A percentile compares a stretch with the other conserved stretches of the same genome.
Evolutionary conservation across 768 basidiomycete genomes (phyloP).

Genomic region (Auriscalpium orientale): DNA sequence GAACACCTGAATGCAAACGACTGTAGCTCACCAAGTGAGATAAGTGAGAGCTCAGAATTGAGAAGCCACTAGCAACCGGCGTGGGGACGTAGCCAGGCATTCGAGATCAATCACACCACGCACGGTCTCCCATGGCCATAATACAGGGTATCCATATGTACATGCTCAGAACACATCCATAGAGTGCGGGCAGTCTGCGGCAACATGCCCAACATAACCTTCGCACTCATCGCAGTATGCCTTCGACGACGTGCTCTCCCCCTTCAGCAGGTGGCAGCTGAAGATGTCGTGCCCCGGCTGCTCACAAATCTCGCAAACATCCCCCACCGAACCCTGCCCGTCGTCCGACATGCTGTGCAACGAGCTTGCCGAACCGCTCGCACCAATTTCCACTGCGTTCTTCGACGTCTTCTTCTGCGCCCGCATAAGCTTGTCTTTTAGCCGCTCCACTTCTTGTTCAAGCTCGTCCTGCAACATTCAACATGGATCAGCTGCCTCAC

Average conservation of each 20-base stretch:
- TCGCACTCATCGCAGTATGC: constrained; percentile 83
- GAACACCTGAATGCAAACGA: too few relatives aligned
- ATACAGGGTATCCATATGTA: background rate
- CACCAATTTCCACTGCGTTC: constrained; percentile 27
- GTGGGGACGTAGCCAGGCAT: too few relatives aligned
- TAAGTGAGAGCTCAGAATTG: too few relatives aligned
- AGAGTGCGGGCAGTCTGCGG: constrained; percentile 77
- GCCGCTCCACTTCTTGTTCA: constrained; percentile 72
- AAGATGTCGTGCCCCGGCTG: constrained; percentile 81
- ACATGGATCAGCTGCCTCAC: background rate
- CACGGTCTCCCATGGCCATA: background rate
- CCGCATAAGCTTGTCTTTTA: constrained; percentile 63
- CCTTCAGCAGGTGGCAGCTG: constrained; percentile 68
- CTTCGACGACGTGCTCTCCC: constrained; percentile 27
- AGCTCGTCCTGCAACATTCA: constrained; percentile 61
- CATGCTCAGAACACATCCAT: constrained; percentile 72
- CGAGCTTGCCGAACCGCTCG: constrained; percentile 14
- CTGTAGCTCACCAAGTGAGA: too few relatives aligned
- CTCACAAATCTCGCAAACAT: constrained; percentile 83
- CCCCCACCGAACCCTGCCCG: constrained; percentile 19
- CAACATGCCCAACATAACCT: constrained; percentile 63
- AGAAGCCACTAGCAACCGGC: too few relatives aligned
- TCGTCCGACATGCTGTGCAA: constrained; percentile 9
- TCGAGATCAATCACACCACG: too few relatives aligned
- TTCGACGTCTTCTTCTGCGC: constrained; percentile 51